Evolutionary conservation across 768 basidiomycete species (phyloP).

Genomic region (Phlebiopsis flavidoalba): DNA sequence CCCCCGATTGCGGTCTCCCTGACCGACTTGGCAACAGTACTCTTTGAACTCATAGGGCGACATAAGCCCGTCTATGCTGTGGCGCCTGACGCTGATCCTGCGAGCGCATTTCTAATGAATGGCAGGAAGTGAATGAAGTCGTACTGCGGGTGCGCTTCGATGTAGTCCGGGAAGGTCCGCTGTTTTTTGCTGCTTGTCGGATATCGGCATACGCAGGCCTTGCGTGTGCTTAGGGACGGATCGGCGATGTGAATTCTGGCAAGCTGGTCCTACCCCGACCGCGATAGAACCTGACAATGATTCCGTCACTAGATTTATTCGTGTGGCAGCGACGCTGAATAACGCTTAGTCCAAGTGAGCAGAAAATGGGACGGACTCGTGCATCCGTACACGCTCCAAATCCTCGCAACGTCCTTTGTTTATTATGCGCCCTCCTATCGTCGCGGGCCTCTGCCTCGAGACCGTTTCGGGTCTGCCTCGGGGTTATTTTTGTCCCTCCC

Average conservation of each 20-base stretch:
- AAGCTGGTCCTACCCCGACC: constrained; percentile 89
- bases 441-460: constrained; percentile 61
- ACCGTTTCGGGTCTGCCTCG: constrained; percentile 51
- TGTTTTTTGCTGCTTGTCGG: constrained; percentile 68
- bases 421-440: constrained; percentile 65
- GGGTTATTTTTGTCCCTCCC: constrained; percentile 47
- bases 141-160: constrained; percentile 73
- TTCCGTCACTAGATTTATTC: constrained; percentile 94
- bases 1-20: constrained; percentile 91
- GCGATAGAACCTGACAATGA: constrained; percentile 97
- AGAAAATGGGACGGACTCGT: constrained; percentile 42
- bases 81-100: constrained; percentile 56
- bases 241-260: constrained; percentile 59
- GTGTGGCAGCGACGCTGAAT: background rate
- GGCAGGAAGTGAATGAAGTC: constrained; percentile 95
- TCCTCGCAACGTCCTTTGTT: constrained; percentile 58
- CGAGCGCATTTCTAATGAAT: constrained; percentile 58
- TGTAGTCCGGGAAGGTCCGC: too few species aligned
- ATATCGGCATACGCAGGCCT: constrained; percentile 58
- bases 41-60: constrained; percentile 52
- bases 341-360: background rate
- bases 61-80: constrained; percentile 67
- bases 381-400: constrained; percentile 55
- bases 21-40: constrained; percentile 77
- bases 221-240: constrained; percentile 50